Evolutionary conservation across 768 basidiomycete genomes (phyloP), one percentile per base, ranked within the genome.

Genomic region (Macrolepiota albuminosa): DNA sequence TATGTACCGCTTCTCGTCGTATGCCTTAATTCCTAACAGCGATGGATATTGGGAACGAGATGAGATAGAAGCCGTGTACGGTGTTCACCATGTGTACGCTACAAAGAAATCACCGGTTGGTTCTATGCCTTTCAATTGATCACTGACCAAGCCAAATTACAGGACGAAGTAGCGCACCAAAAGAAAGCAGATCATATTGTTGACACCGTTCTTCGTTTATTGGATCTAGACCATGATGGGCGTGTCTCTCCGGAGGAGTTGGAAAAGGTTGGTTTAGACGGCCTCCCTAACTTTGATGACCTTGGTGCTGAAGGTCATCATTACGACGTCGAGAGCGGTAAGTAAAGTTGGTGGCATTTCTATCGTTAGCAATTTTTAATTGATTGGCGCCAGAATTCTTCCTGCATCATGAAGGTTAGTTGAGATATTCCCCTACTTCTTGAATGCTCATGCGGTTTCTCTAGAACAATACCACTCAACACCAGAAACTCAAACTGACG

Each of bases 401-500:
- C 83, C 79, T 95, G 51, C 95, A 98, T 69, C 97, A 99, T 74
- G 97, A 99, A 85, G 95, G 94, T 88, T 21, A 43, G 42, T 50
- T 45, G 51, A 58, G 26, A 37, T 54, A 26, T 33, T 43, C 21
- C 11, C 14, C 34, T 29, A 47, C 18, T 58, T 7, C 43, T 26
- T 33, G 55, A 24, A 53, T 10, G 26, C 48, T 58, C 51, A 60
- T 31, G 21, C 13, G 21, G 48, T 26, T n/a, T 39, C 16, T 29
- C 2, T 66, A 93, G 92, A 98, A 75, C 75, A 92, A 74, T 97
- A 81, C 79, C 97, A 99, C 74, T 89, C 87, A 33, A 98, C 96
- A 39, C 95, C 95, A 0, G 97, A 98, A 71, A 98, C 96, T 0
- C 97, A 98, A 72, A 95, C 94, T 0, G 95, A 98, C 70, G 93